Percentiles rank a stretch among this genome's conserved stretches.
Evolutionary conservation across 257 asterid genomes (phyloP).

Genomic region (Voacanga thouarsii): DNA sequence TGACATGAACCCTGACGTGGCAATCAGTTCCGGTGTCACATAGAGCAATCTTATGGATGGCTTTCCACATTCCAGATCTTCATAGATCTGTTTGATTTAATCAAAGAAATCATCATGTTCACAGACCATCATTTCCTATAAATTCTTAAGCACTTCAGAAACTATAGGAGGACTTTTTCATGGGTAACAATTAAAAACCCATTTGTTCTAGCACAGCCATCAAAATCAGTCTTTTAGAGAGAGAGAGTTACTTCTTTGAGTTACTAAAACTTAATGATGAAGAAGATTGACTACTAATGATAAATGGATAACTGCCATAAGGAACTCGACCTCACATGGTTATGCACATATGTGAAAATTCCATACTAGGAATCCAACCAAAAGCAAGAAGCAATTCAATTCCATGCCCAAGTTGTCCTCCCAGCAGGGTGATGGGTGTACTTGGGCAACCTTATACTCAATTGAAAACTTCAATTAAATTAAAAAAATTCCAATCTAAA

Average conservation of each 20-base stretch:
- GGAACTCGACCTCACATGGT: neutral
- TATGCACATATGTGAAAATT: neutral
- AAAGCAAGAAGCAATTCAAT: neutral
- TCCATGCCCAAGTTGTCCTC: neutral
- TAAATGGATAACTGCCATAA: neutral
- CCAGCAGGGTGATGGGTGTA: neutral
- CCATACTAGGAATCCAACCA: neutral
- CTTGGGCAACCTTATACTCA: too few species aligned
- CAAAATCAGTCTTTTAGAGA: neutral
- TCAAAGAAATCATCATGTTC: neutral
- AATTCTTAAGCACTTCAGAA: neutral
- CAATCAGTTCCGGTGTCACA: constrained; percentile 93
- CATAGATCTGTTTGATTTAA: constrained; percentile 55
- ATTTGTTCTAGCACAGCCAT: neutral
- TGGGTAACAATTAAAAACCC: neutral
- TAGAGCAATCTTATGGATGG: constrained; percentile 80
- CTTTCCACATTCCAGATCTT: constrained; percentile 86
- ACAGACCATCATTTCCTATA: neutral
- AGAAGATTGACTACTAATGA: neutral
- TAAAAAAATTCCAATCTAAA: too few species aligned
- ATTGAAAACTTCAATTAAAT: too few species aligned
- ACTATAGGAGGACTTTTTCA: neutral
- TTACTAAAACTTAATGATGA: neutral
- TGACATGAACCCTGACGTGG: constrained; percentile 78
- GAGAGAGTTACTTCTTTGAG: too few species aligned